These are phyloP conservation scores for Mycena citricolor DNA, from an alignment of 1,284 basidiomycete genomes.

Conservation along the genomic window DNA sequence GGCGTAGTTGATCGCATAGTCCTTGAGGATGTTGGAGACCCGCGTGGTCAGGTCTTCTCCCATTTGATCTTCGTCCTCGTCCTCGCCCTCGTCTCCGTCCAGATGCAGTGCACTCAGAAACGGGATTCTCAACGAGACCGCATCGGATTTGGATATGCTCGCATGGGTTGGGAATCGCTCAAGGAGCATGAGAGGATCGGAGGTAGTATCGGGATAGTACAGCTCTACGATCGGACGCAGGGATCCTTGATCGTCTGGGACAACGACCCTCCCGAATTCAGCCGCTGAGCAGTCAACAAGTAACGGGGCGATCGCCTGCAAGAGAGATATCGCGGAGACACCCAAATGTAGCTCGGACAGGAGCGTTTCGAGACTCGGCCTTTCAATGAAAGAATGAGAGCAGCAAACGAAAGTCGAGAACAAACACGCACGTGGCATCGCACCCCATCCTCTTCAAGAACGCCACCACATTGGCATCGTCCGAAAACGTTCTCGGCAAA, in stretches of 20 bases:
- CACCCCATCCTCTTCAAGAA: too few relatives aligned
- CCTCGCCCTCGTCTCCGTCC: constrained; percentile 18
- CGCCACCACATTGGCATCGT: too few relatives aligned
- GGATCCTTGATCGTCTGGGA: constrained; percentile 10
- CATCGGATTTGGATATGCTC: constrained; percentile 11
- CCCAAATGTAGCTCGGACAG: too few relatives aligned
- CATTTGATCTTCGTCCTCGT: constrained; percentile 29
- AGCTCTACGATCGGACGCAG: constrained; percentile 10
- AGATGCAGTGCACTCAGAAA: constrained; percentile 21
- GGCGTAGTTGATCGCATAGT: constrained; percentile 42
- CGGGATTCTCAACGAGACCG: constrained; percentile 12
- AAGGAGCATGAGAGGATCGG: constrained; percentile 13
- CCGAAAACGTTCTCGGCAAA: too few relatives aligned
- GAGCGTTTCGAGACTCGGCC: too few relatives aligned
- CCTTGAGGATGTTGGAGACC: constrained; percentile 31
- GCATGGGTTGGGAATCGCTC: constrained; percentile 9
- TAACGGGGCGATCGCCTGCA: constrained; percentile 10
- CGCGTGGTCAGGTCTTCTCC: constrained; percentile 30
- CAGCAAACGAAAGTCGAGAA: too few relatives aligned
- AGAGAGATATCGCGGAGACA: too few relatives aligned
- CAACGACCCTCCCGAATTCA: constrained; percentile 1
- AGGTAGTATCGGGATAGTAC: constrained; percentile 7
- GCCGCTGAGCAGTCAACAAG: neutral
- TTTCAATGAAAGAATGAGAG: too few relatives aligned
- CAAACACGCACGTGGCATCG: too few relatives aligned